Conservation (phyloP, 805 yeast species). For the Kodamaea lidongshanica region DNA sequence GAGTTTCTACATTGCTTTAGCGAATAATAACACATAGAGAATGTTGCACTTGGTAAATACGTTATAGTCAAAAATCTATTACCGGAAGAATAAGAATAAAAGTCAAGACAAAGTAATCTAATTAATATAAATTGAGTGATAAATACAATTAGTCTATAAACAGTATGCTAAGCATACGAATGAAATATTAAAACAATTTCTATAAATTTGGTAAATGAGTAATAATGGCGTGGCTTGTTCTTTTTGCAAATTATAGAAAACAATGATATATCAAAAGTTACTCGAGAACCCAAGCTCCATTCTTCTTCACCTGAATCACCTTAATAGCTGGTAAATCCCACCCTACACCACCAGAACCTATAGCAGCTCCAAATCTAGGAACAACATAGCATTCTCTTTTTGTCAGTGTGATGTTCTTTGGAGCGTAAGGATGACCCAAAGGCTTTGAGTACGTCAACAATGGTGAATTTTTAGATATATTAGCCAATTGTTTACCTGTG, state of each 20-base stretch:
- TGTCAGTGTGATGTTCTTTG: slow-evolving; percentile 56
- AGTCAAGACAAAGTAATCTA: too few relatives aligned
- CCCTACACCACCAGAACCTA: slow-evolving; percentile 80
- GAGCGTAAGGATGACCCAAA: slow-evolving; percentile 83
- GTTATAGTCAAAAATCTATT: too few relatives aligned
- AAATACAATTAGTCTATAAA: too few relatives aligned
- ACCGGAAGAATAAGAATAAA: too few relatives aligned
- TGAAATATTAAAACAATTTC: too few relatives aligned
- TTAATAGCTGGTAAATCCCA: slow-evolving; percentile 84
- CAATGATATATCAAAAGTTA: neutral
- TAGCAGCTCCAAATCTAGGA: slow-evolving; percentile 80
- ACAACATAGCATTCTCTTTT: slow-evolving; percentile 85
- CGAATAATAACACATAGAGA: too few relatives aligned
- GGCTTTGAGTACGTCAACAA: slow-evolving; percentile 85
- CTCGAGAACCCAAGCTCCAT: slow-evolving; percentile 61
- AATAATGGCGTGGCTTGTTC: too few relatives aligned
- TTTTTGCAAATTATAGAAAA: neutral
- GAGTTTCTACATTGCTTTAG: too few relatives aligned
- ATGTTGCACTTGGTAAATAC: too few relatives aligned
- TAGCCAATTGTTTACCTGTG: slow-evolving; percentile 66
- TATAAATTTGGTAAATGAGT: too few relatives aligned
- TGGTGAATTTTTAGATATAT: slow-evolving; percentile 67
- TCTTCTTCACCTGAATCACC: slow-evolving; percentile 60
- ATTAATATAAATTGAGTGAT: too few relatives aligned
- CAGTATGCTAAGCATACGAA: too few relatives aligned